phyloP scores from a whole-genome alignment of 2,329 filamentous ascomycete genomes.

The Calonectria ilicicola region DNA sequence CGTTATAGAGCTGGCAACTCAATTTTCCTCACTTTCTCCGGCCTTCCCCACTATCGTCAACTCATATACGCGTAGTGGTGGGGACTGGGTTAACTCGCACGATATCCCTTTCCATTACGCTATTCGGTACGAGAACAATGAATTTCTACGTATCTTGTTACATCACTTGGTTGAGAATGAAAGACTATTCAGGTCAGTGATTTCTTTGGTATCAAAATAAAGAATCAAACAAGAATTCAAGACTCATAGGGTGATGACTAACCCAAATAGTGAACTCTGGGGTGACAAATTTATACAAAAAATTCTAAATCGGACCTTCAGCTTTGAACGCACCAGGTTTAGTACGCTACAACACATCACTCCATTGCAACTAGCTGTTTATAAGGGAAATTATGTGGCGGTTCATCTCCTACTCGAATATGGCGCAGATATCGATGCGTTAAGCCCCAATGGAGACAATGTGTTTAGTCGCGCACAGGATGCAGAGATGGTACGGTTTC shows the following conservation, averaged over 20 bases:
- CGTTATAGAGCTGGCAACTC: not conserved
- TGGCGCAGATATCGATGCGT: not conserved
- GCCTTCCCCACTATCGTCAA: not conserved
- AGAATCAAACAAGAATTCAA: not conserved
- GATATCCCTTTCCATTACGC: not conserved
- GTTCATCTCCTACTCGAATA: not conserved
- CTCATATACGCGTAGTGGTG: not conserved
- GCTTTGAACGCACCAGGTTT: not conserved
- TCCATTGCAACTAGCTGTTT: not conserved
- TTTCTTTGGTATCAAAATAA: no score
- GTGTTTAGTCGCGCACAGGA: not conserved
- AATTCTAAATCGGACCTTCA: not conserved
- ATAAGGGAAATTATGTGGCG: not conserved
- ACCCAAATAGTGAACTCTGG: not conserved
- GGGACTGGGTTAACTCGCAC: not conserved
- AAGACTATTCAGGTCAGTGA: not conserved
- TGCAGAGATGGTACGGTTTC: not conserved
- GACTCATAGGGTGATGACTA: not conserved
- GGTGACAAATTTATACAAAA: not conserved
- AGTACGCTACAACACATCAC: not conserved
- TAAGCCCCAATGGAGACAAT: not conserved
- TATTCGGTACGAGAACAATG: not conserved
- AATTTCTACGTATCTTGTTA: not conserved
- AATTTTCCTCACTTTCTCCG: not conserved
- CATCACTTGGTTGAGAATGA: not conserved